phyloP scores from a whole-genome alignment of 306 rosid species.

The Myrica gale region DNA sequence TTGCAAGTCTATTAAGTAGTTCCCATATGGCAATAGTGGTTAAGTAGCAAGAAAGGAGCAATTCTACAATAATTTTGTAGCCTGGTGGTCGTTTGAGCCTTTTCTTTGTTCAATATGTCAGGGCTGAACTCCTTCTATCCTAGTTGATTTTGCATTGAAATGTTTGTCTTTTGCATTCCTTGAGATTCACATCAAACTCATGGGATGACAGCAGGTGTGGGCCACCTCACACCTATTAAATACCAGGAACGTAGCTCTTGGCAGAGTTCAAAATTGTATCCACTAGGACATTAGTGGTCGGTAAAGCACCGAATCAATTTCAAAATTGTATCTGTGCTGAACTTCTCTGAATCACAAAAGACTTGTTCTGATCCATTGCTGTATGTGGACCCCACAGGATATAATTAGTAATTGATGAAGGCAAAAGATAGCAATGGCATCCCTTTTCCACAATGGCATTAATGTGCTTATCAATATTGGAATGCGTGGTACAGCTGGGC shows the following conservation, averaged over 20 bases:
- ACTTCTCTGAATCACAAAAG: background rate
- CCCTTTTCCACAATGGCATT: background rate
- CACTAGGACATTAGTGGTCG: too few species aligned
- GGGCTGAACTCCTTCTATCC: background rate
- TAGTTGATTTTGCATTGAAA: background rate
- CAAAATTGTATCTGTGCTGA: too few species aligned
- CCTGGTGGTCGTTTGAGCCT: background rate
- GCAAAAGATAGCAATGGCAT: background rate
- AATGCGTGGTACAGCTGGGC: slow-evolving; percentile 12
- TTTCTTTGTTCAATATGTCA: background rate
- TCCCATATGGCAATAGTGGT: background rate
- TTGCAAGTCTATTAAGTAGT: too few species aligned
- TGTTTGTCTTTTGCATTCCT: background rate
- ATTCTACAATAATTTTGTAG: background rate
- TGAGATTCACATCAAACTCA: background rate
- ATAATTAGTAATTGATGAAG: background rate
- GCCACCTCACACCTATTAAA: background rate
- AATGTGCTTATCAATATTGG: slow-evolving; percentile 3
- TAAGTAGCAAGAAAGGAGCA: background rate
- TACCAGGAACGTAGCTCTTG: background rate
- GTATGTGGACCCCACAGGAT: background rate
- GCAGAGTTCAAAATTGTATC: background rate
- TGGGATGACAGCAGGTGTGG: background rate
- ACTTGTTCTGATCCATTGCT: background rate
- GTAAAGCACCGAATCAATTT: background rate